These are phyloP conservation scores for Annona squamosa DNA, from an alignment of 164 flowering plant genomes.

Conservation along the genomic window DNA sequence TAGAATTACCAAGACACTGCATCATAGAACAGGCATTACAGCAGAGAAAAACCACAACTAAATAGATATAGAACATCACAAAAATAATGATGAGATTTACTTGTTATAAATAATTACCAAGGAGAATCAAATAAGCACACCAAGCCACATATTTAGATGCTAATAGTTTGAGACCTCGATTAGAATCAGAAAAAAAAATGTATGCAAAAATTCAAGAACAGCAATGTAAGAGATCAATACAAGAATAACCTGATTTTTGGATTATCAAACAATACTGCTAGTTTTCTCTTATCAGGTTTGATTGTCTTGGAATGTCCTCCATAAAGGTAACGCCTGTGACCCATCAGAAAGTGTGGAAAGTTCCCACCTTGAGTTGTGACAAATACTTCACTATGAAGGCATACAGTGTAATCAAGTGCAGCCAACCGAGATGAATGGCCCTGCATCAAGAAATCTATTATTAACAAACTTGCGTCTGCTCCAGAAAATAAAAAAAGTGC, in stretches of 20 bases:
- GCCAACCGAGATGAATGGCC: constrained; percentile 93
- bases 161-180: not conserved
- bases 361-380: constrained; percentile 97
- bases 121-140: not conserved
- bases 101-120: not conserved
- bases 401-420: constrained; percentile 89
- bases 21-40: not conserved
- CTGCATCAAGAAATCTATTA: constrained; percentile 36
- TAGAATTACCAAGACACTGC: not conserved
- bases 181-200: not conserved
- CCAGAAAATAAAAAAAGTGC: not conserved
- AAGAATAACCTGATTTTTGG: constrained; percentile 53
- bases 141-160: constrained; percentile 1
- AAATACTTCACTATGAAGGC: constrained; percentile 91
- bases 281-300: constrained; percentile 80
- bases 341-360: constrained; percentile 94
- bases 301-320: constrained; percentile 89
- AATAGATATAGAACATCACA: not conserved
- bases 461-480: constrained; percentile 11
- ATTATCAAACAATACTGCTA: constrained; percentile 65
- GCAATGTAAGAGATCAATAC: not conserved
- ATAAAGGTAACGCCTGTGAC: constrained; percentile 77
- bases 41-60: not conserved
- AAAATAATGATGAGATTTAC: too few species aligned
- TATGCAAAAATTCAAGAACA: not conserved